A percentile compares a stretch with the other conserved stretches of the same genome.
Conservation (phyloP, 2,329 filamentous ascomycete species). For the Alternaria metachromatica region DNA sequence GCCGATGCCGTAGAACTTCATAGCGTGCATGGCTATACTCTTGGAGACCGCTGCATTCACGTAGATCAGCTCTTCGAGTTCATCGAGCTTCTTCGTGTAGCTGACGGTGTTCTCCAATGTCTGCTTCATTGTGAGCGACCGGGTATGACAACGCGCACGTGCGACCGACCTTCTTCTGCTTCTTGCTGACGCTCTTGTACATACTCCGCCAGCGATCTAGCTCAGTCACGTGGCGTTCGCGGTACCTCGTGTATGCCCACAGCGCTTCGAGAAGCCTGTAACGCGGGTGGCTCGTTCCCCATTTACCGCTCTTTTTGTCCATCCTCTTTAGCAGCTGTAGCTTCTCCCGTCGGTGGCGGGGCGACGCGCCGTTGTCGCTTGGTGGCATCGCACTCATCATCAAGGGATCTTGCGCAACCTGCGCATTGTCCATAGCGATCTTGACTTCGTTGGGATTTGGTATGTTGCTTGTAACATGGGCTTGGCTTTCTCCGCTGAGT, state of each 20-base stretch:
- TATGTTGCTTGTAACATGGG: not conserved
- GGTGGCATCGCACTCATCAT: constrained; percentile 18
- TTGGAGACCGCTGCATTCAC: constrained; percentile 57
- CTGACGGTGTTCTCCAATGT: constrained; percentile 24
- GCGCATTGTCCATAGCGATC: not conserved
- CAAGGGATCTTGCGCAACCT: constrained; percentile 11
- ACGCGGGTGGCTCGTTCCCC: constrained; percentile 23
- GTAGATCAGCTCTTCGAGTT: constrained; percentile 52
- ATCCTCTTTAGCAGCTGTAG: constrained; percentile 27
- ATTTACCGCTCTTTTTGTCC: constrained; percentile 25
- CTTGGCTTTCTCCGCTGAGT: not conserved
- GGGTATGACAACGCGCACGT: too few relatives aligned
- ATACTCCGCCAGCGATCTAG: constrained; percentile 29
- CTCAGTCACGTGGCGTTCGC: constrained; percentile 27
- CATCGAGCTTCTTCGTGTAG: constrained; percentile 53
- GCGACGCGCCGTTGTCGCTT: not conserved
- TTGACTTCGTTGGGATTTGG: not conserved
- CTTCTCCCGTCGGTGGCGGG: constrained; percentile 28
- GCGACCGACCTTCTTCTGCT: constrained; percentile 29
- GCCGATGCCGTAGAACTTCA: constrained; percentile 57
- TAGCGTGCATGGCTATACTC: constrained; percentile 54
- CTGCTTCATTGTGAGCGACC: constrained; percentile 2
- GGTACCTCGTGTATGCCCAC: constrained; percentile 25
- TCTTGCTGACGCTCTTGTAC: constrained; percentile 30
- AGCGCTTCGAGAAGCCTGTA: constrained; percentile 31